Evolutionary conservation across 257 asterid genomes (phyloP), one percentile per base, ranked within the genome.

Genomic region (Mentha longifolia): DNA sequence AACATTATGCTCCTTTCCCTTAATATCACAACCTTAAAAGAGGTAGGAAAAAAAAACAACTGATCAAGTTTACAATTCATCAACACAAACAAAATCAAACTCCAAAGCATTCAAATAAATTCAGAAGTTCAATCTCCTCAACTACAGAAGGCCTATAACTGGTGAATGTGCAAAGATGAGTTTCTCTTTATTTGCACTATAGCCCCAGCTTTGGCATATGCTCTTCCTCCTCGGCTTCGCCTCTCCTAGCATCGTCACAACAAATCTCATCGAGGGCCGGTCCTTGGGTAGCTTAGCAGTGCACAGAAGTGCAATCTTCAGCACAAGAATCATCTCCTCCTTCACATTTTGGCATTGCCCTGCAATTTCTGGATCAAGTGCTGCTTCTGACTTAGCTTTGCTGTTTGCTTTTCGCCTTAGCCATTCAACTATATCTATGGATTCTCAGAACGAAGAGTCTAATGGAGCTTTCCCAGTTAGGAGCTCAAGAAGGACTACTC

Each of bases 181-280:
- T 55, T 79, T 84, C 60, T 89, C 95, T 71, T 87, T 91, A 61
- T 80, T 91, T n/a, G 77, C 80, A 75, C 73, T 50, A 62, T 75
- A 84, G 56, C 90, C 92, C 97, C 95, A 89, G 41, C 61, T 79
- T 41, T 84, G 89, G 22, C 89, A 88, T 8, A 90, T 76, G 75
- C 97, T 88, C 82, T 88, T 90, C 59, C 97, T 80, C 76, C 95
- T 47, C 5, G 97, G 97, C 80, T 91, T 88, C 20, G 92, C 97
- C 86, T 91, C 97, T 10, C 88, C 94, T 49, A 91, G 90, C 97
- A 91, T 88, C 8, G 90, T 79, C 57, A 86, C 80, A 2, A 87
- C 72, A 70, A 88, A 90, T 47, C 97, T 82, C 96, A 88, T 91
- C 9, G 97, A 88, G 3, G 96, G 92, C 72, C 97, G 82, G 28